phyloP scores from a whole-genome alignment of 257 asterid species.

The Rehmannia glutinosa region DNA sequence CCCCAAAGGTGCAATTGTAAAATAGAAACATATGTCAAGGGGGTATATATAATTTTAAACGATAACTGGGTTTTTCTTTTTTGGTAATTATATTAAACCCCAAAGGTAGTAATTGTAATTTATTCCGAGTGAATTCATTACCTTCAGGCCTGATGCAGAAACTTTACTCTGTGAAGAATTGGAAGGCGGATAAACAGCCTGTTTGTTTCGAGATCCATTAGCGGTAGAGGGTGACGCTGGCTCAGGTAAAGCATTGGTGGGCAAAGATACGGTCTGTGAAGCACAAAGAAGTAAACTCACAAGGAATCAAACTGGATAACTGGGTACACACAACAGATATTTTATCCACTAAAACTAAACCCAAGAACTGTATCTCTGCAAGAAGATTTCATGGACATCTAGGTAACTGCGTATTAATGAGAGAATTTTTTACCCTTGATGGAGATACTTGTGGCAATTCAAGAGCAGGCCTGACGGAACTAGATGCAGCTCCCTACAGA shows the following conservation, averaged over 20 bases:
- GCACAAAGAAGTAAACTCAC: slow-evolving; percentile 12
- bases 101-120: background rate
- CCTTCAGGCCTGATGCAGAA: slow-evolving; percentile 68
- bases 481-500: slow-evolving; percentile 52
- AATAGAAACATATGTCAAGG: background rate
- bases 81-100: background rate
- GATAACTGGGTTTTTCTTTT: background rate
- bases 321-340: background rate
- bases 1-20: background rate
- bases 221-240: slow-evolving; percentile 59
- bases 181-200: slow-evolving; percentile 10
- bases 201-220: slow-evolving; percentile 39
- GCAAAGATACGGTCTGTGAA: slow-evolving; percentile 54
- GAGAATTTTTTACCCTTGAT: slow-evolving; percentile 55
- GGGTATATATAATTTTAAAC: background rate
- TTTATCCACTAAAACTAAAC: background rate
- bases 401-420: background rate
- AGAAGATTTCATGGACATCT: background rate
- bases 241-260: slow-evolving; percentile 40
- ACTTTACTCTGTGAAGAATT: slow-evolving; percentile 31
- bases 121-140: slow-evolving; percentile 1
- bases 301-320: too few relatives aligned
- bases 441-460: slow-evolving; percentile 58
- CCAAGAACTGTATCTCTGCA: background rate
- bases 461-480: slow-evolving; percentile 54